Conservation (phyloP, 179 eudicot genomes). For the Silene vulgaris region DNA sequence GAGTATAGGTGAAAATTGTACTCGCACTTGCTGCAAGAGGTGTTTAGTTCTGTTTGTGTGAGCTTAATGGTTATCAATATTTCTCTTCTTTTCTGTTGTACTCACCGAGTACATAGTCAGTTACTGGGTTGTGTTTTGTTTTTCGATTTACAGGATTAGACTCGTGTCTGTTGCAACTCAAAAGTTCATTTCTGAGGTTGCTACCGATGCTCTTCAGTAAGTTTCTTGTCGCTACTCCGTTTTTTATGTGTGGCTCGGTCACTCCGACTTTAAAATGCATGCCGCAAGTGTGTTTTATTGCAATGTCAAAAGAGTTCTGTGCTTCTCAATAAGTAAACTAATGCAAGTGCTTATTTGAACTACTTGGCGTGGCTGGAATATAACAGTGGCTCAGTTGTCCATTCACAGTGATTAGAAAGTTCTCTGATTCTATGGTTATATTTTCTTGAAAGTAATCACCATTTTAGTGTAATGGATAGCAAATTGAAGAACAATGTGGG, state of each 20-base stretch:
- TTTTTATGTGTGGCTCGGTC: neutral
- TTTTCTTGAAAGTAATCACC: neutral
- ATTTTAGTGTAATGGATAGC: neutral
- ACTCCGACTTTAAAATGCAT: neutral
- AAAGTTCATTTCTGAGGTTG: constrained; percentile 82
- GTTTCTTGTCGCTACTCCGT: constrained; percentile 26
- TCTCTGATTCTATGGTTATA: neutral
- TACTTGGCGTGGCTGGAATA: neutral
- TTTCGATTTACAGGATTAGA: constrained; percentile 49
- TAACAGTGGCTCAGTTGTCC: neutral
- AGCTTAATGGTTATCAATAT: neutral
- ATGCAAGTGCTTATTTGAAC: neutral
- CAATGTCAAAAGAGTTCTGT: neutral
- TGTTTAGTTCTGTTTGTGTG: neutral
- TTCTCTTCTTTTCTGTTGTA: neutral
- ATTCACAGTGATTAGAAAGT: neutral
- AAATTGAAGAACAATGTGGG: neutral
- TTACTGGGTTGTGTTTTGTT: neutral
- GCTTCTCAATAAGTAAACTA: neutral
- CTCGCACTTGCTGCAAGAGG: neutral
- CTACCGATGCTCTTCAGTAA: constrained; percentile 85
- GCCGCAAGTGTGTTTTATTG: neutral
- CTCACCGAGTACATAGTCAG: neutral
- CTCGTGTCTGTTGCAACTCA: constrained; percentile 92
- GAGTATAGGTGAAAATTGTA: neutral